Base-by-base conservation (phyloP, 768 basidiomycete species). In the Lanmaoa rubissima region DNA sequence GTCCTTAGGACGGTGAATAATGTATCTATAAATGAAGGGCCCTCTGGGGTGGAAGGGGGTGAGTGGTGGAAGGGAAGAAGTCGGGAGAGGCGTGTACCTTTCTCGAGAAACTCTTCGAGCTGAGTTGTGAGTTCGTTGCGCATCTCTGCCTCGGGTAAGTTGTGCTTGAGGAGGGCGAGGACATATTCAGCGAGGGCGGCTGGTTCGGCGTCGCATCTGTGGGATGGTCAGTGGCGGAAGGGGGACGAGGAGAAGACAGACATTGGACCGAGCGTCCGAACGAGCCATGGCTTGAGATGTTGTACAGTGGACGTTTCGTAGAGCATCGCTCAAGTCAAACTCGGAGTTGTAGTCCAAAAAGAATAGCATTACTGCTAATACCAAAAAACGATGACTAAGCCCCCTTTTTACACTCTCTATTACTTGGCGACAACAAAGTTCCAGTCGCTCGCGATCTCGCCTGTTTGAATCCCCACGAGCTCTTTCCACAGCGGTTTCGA, bases 151-250 rank as follows among this genome's bases (percentile, higher is more conserved):
- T 94, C 90, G 5, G 89, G 80, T 1, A 87, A 88, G 73, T 92
- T 92, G 70, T 95, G 92, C 71, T 94, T 93, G 56, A 98, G 77
- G 51, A 98, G 78, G 16, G 96, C 96, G 48, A 97, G 83, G 63
- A 98, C 88, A 71, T 98, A 98, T 69, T 98, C 94, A 5, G 92
- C 88, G 50, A 98, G 85, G 34, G 94, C 92, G 32, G 86, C 84
- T 32, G 96, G 94, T 69, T 98, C 96, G 41, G 96, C 96, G 70
- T 98, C 96, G 72, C 93, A 96, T 81, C 95, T 97, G 54, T 0
- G 21, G 10, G 21, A 1, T 2, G 13, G 48, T 61, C 10, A 63
- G 53, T 7, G n/a, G 48, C 14, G 6, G 14, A 31, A 4, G 2
- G 21, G 11, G 26, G 44, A 52, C 35, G 54, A 39, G 58, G 19